Percentiles rank a stretch among this genome's conserved stretches.
Conservation (phyloP, 2,329 filamentous ascomycete genomes). For the Xylaria sp. region DNA sequence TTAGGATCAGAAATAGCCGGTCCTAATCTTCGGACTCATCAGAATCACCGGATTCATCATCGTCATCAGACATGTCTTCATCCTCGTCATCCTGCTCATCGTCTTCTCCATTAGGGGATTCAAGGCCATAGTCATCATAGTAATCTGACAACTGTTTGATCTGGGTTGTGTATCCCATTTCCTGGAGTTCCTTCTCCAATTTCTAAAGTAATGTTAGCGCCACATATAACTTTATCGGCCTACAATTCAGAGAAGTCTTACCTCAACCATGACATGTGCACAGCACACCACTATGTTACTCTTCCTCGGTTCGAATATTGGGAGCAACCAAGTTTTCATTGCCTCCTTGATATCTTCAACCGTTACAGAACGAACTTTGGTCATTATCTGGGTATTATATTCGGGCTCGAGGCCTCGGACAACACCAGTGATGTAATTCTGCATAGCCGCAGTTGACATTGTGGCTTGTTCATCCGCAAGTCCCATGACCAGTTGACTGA, state of each 20-base stretch:
- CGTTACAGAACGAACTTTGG: conserved; percentile 78
- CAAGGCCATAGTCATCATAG: conserved; percentile 88
- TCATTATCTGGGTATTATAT: conserved; percentile 81
- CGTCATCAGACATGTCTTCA: conserved; percentile 40
- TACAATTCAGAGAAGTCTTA: conserved; percentile 57
- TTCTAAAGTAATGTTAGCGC: conserved; percentile 61
- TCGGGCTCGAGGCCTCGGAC: conserved; percentile 79
- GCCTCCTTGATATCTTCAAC: conserved; percentile 80
- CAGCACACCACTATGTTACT: conserved; percentile 92
- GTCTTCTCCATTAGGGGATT: conserved; percentile 69
- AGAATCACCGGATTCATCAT: conserved; percentile 37
- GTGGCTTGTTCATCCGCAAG: conserved; percentile 92
- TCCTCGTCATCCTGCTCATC: conserved; percentile 42
- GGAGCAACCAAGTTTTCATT: conserved; percentile 79
- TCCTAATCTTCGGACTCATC: conserved; percentile 22
- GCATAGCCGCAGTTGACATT: conserved; percentile 81
- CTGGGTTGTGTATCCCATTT: conserved; percentile 81
- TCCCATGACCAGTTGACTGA: conserved; percentile 86
- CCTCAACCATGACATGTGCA: conserved; percentile 84
- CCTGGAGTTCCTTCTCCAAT: conserved; percentile 78
- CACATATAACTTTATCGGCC: neutral
- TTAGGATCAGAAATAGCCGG: neutral
- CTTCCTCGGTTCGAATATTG: conserved; percentile 81
- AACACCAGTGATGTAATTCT: conserved; percentile 85
- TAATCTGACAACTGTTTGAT: conserved; percentile 81